These are phyloP conservation scores for Niveomyces coronatus DNA, from an alignment of 2,329 filamentous ascomycete species.

Conservation along the genomic window DNA sequence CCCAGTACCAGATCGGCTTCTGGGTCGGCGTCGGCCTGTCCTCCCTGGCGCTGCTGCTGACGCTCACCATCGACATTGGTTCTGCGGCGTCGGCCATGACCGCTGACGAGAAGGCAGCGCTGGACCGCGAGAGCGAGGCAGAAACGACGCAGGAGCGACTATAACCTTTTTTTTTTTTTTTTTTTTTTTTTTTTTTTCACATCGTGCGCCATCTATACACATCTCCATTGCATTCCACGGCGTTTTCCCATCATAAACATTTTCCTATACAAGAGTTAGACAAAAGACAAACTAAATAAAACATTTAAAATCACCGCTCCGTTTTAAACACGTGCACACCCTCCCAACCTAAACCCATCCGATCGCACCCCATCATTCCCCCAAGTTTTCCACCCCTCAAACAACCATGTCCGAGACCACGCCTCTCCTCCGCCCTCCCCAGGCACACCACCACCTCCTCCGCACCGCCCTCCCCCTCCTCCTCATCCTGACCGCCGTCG, in stretches of 20 bases:
- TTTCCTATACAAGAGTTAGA: too few species aligned
- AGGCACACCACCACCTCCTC: background rate
- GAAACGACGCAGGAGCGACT: constrained; percentile 1
- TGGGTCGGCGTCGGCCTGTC: constrained; percentile 54
- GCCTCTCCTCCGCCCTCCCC: too few species aligned
- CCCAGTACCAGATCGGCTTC: constrained; percentile 55
- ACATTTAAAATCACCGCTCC: too few species aligned
- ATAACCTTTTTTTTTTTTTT: background rate
- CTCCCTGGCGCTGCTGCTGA: constrained; percentile 37
- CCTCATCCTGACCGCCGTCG: constrained; percentile 1
- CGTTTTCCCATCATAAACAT: too few species aligned
- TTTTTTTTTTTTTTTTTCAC: too few species aligned
- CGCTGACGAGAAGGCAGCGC: constrained; percentile 40
- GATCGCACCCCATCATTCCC: too few species aligned
- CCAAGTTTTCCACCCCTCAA: background rate
- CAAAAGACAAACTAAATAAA: too few species aligned
- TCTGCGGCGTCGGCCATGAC: constrained; percentile 47
- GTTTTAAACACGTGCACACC: too few species aligned
- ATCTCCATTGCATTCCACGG: too few species aligned
- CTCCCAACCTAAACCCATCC: too few species aligned
- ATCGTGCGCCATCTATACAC: too few species aligned
- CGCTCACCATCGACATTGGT: constrained; percentile 45
- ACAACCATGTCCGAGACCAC: background rate
- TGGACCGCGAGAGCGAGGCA: constrained; percentile 12
- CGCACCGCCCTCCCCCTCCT: constrained; percentile 3